A percentile compares a stretch with the other conserved stretches of the same genome.
Evolutionary conservation across 169 alveolate species (phyloP).

Genomic region (Miamiensis avidus): DNA sequence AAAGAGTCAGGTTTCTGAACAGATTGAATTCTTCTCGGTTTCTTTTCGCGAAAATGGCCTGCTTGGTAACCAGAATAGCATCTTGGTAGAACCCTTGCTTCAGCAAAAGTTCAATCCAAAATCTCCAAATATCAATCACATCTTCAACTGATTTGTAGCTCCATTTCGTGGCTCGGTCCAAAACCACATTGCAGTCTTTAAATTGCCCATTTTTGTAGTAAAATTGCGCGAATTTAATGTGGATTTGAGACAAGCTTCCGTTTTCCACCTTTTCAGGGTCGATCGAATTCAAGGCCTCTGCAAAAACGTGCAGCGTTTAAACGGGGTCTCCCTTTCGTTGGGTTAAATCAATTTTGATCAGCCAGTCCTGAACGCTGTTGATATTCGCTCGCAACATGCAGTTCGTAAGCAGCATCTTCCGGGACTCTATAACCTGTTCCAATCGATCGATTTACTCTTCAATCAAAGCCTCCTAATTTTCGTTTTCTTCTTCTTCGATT

Average conservation of each 20-base stretch:
- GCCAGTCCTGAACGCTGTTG: conserved; percentile 83
- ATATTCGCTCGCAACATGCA: conserved; percentile 78
- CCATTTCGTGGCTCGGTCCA: conserved; percentile 57
- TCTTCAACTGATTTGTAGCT: conserved; percentile 12
- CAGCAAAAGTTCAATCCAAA: conserved; percentile 82
- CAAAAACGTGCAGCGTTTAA: conserved; percentile 56
- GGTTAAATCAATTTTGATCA: conserved; percentile 65
- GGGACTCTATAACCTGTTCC: conserved; percentile 65
- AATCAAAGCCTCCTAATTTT: conserved; percentile 41
- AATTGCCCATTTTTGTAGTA: conserved; percentile 72
- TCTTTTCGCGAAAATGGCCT: conserved; percentile 57
- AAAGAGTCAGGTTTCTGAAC: conserved; percentile 37
- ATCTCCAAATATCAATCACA: conserved; percentile 2
- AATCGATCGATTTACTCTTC: conserved; percentile 60
- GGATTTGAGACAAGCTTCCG: conserved; percentile 74
- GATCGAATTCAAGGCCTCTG: conserved; percentile 77
- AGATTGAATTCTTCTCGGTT: conserved; percentile 37
- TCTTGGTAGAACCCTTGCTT: conserved; percentile 58
- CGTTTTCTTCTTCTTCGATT: conserved; percentile 56
- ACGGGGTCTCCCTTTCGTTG: conserved; percentile 61
- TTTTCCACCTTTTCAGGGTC: conserved; percentile 73
- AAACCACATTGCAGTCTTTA: conserved; percentile 63
- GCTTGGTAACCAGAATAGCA: conserved; percentile 63
- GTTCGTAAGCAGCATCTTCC: conserved; percentile 72
- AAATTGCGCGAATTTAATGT: conserved; percentile 75